Percentiles rank a stretch among this genome's conserved stretches.
phyloP scores from a whole-genome alignment of 257 asterid species.

The Salvia splendens region DNA sequence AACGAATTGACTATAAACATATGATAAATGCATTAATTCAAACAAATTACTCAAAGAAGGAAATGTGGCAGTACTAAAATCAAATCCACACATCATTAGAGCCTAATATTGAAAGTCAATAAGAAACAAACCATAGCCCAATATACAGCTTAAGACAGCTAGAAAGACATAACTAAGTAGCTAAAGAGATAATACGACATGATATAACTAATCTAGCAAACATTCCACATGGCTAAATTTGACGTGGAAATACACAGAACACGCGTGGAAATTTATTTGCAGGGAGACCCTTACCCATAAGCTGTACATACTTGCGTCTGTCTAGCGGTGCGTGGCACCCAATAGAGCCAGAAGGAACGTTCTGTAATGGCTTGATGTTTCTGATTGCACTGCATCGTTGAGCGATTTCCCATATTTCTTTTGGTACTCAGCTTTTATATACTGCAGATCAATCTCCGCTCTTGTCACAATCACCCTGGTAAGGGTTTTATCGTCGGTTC shows the following conservation, averaged over 20 bases:
- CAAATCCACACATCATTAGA: background rate
- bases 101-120: background rate
- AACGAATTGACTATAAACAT: background rate
- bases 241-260: background rate
- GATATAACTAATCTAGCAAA: background rate
- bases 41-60: background rate
- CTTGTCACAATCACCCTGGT: constrained; percentile 74
- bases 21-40: background rate
- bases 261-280: constrained; percentile 2
- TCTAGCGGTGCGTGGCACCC: constrained; percentile 56
- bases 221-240: background rate
- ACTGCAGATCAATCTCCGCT: constrained; percentile 88
- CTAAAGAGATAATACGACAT: background rate
- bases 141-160: constrained; percentile 9
- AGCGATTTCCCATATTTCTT: constrained; percentile 70
- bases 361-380: constrained; percentile 71
- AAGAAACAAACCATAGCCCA: background rate
- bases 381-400: constrained; percentile 63
- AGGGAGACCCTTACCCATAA: background rate
- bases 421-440: constrained; percentile 77
- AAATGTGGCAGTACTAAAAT: background rate
- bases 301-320: constrained; percentile 2
- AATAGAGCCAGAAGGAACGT: constrained; percentile 76
- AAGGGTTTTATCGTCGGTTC: constrained; percentile 76
- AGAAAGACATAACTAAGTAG: background rate